Conservation (phyloP, 1,284 basidiomycete species). For the Irpex rosettiformis region DNA sequence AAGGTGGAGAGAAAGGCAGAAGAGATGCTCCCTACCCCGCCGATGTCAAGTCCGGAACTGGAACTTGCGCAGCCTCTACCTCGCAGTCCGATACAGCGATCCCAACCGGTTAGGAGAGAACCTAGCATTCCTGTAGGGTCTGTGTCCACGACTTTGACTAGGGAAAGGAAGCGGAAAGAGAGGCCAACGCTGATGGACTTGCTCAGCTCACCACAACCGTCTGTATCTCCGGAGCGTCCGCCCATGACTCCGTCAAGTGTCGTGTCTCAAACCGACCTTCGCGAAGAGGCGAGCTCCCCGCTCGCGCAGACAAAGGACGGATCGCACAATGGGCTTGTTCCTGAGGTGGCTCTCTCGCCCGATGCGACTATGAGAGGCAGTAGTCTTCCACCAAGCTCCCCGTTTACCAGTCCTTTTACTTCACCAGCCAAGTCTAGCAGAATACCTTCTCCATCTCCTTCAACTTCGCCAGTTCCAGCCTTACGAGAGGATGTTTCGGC, state of each 20-base stretch:
- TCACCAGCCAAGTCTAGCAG: background rate
- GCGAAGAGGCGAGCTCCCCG: background rate
- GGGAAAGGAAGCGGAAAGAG: background rate
- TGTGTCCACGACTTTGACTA: background rate
- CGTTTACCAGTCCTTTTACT: background rate
- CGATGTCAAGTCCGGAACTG: background rate
- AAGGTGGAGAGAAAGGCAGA: background rate
- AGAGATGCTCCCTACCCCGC: background rate
- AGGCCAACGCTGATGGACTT: slow-evolving; percentile 14
- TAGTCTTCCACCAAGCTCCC: slow-evolving; percentile 3
- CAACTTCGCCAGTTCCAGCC: background rate
- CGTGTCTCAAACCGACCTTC: background rate
- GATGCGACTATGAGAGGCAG: background rate
- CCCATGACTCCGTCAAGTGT: background rate
- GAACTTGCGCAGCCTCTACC: background rate
- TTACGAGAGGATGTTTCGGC: background rate
- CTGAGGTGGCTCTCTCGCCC: too few relatives aligned
- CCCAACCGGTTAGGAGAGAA: background rate
- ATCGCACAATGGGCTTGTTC: too few relatives aligned
- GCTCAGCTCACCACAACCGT: slow-evolving; percentile 7
- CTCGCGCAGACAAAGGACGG: background rate
- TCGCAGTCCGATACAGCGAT: background rate
- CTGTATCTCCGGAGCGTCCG: background rate
- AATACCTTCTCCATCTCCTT: background rate
- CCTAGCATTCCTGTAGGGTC: background rate